Evolutionary conservation across 2,329 filamentous ascomycete species (phyloP).

Genomic region (Hortaea sp.): DNA sequence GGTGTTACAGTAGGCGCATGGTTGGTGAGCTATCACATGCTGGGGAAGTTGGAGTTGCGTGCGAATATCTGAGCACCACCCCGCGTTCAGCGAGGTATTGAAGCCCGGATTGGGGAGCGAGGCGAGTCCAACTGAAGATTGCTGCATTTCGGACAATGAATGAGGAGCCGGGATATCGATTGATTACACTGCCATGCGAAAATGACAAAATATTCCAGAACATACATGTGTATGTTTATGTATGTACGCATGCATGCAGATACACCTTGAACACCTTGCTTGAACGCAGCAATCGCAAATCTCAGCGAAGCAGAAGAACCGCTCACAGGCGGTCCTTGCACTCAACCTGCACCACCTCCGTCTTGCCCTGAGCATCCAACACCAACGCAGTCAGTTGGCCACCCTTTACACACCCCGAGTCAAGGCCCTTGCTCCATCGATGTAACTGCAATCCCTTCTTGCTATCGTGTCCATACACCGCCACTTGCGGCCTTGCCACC

Average conservation of each 20-base stretch:
- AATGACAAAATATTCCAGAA: too few species aligned
- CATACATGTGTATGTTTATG: too few species aligned
- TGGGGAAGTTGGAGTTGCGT: too few species aligned
- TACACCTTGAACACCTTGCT: not conserved
- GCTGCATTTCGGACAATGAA: too few species aligned
- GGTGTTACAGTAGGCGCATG: too few species aligned
- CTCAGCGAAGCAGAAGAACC: not conserved
- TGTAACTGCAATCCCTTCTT: conserved; percentile 57
- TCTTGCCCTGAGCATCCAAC: conserved; percentile 46
- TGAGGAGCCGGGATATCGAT: too few species aligned
- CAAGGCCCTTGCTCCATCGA: conserved; percentile 71
- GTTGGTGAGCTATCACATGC: too few species aligned
- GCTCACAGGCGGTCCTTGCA: conserved; percentile 27
- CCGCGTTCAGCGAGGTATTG: too few species aligned
- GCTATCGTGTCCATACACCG: conserved; percentile 83
- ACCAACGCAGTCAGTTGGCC: conserved; percentile 67
- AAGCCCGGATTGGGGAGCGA: too few species aligned
- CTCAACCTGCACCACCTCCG: conserved; percentile 28
- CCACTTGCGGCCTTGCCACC: conserved; percentile 40
- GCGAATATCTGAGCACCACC: too few species aligned
- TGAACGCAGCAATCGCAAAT: not conserved
- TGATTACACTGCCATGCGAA: too few species aligned
- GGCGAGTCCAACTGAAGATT: too few species aligned
- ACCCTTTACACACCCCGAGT: conserved; percentile 72
- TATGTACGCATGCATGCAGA: not conserved